phyloP scores from a whole-genome alignment of 345 rosid species.

The Camelina hispida region DNA sequence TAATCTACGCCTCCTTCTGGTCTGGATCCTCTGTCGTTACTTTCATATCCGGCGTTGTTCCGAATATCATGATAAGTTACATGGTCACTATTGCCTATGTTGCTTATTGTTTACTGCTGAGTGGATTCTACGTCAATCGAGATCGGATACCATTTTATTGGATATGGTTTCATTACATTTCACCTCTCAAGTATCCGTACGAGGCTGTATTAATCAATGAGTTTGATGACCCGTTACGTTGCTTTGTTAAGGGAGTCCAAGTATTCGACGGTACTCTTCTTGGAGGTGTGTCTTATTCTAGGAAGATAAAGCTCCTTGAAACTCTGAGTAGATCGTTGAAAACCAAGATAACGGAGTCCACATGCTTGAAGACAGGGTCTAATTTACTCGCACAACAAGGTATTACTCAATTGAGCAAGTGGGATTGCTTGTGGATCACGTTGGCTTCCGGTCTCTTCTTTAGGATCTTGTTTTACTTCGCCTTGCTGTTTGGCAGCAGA shows the following conservation, averaged over 20 bases:
- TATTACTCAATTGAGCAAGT: slow-evolving; percentile 43
- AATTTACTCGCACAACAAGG: slow-evolving; percentile 47
- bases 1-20: slow-evolving; percentile 63
- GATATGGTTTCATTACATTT: slow-evolving; percentile 50
- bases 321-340: slow-evolving; percentile 38
- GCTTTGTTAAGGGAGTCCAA: slow-evolving; percentile 46
- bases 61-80: slow-evolving; percentile 51
- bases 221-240: slow-evolving; percentile 40
- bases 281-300: slow-evolving; percentile 20
- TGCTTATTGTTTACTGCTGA: slow-evolving; percentile 50
- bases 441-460: slow-evolving; percentile 47
- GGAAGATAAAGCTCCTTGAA: slow-evolving; percentile 41
- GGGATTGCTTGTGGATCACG: slow-evolving; percentile 52
- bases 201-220: slow-evolving; percentile 48
- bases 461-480: slow-evolving; percentile 47
- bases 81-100: slow-evolving; percentile 50
- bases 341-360: slow-evolving; percentile 42
- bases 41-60: slow-evolving; percentile 55
- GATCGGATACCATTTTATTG: slow-evolving; percentile 49
- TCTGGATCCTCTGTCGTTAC: slow-evolving; percentile 71
- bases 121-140: slow-evolving; percentile 48
- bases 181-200: slow-evolving; percentile 45
- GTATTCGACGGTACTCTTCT: slow-evolving; percentile 42
- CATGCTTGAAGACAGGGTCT: slow-evolving; percentile 48
- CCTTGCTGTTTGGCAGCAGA: slow-evolving; percentile 48